A percentile compares a stretch with the other conserved stretches of the same genome.
These are phyloP conservation scores for Leccinellum rugosiceps DNA, from an alignment of 768 basidiomycete species.

Conservation along the genomic window DNA sequence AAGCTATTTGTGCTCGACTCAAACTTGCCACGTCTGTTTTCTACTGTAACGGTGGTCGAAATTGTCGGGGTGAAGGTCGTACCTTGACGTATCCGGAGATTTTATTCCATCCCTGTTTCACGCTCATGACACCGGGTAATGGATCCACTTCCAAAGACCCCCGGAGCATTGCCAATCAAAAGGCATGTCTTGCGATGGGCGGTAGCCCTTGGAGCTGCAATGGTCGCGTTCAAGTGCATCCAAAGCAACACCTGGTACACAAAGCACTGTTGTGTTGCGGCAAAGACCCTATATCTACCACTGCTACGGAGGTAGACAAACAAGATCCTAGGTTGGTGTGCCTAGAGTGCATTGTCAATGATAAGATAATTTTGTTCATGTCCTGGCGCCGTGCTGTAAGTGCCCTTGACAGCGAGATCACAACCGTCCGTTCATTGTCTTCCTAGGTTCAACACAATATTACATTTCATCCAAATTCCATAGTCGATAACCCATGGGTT, in stretches of 20 bases:
- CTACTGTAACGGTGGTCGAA: conserved; percentile 13
- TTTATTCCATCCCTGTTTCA: conserved; percentile 29
- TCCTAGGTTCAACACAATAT: conserved; percentile 20
- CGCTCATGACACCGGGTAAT: conserved; percentile 1
- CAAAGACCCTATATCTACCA: conserved; percentile 22
- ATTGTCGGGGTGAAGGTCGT: conserved; percentile 14
- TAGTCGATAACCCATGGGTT: conserved; percentile 7
- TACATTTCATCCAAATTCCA: conserved; percentile 12
- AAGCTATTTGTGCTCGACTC: conserved; percentile 17
- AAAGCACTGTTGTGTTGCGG: conserved; percentile 18
- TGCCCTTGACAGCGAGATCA: background rate
- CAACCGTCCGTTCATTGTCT: background rate
- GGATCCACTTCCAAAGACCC: conserved; percentile 20
- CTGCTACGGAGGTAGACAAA: conserved; percentile 27
- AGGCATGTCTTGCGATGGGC: conserved; percentile 24
- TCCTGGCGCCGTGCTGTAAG: conserved; percentile 26
- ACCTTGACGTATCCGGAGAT: conserved; percentile 25
- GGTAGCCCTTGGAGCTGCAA: conserved; percentile 20
- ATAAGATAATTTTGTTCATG: conserved; percentile 10
- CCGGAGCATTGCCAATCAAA: conserved; percentile 17
- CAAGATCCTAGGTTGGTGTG: conserved; percentile 18
- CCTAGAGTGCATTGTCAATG: conserved; percentile 10
- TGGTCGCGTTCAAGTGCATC: conserved; percentile 21
- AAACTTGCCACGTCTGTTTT: conserved; percentile 30
- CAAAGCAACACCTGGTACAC: conserved; percentile 12